Evolutionary conservation across 1,284 basidiomycete genomes (phyloP).

Genomic region (Leccinum fallax): DNA sequence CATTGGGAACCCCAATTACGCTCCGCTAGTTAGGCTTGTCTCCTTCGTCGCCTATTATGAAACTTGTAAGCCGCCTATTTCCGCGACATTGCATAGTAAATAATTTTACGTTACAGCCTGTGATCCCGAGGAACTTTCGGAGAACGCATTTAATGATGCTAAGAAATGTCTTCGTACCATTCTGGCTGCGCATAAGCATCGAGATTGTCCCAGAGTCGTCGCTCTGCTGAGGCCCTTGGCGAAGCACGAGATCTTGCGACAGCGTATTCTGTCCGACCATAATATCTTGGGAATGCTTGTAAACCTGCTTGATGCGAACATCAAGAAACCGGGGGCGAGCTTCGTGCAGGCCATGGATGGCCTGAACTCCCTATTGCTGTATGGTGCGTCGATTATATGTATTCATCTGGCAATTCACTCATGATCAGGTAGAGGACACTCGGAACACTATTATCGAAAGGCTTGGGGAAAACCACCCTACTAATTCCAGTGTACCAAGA

Average conservation of each 20-base stretch:
- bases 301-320: constrained; percentile 18
- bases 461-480: constrained; percentile 4
- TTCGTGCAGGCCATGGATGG: constrained; percentile 31
- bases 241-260: constrained; percentile 16
- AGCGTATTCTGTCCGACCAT: constrained; percentile 19
- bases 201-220: constrained; percentile 25
- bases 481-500: too few species aligned
- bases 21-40: constrained; percentile 23
- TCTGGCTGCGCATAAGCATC: constrained; percentile 15
- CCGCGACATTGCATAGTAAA: background rate
- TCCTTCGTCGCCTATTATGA: constrained; percentile 31
- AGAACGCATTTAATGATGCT: constrained; percentile 10
- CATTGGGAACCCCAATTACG: constrained; percentile 8
- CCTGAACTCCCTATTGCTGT: constrained; percentile 21
- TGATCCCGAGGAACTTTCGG: constrained; percentile 3
- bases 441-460: constrained; percentile 7
- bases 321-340: background rate
- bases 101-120: constrained; percentile 9
- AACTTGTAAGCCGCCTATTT: constrained; percentile 16
- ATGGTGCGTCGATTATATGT: background rate
- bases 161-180: constrained; percentile 14
- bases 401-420: background rate
- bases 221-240: constrained; percentile 26
- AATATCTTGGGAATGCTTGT: constrained; percentile 17
- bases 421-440: constrained; percentile 16